These are phyloP conservation scores for Sphaerobolus stellatus DNA, from an alignment of 1,284 basidiomycete genomes.

Conservation along the genomic window DNA sequence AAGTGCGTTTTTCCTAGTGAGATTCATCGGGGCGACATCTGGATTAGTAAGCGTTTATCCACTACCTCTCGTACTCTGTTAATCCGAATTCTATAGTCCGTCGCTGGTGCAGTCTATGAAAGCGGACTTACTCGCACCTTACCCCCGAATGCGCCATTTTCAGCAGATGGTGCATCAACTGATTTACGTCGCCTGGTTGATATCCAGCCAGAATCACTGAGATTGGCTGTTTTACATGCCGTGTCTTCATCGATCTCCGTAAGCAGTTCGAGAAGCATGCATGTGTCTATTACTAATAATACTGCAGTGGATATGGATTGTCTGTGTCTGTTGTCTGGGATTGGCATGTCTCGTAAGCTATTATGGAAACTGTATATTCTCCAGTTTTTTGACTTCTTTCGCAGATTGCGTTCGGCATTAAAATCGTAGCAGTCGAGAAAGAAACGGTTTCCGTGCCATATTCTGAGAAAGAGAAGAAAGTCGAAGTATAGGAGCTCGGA, in stretches of 20 bases:
- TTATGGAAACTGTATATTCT: not conserved
- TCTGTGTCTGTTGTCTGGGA: slow-evolving; percentile 58
- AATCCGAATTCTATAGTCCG: slow-evolving; percentile 45
- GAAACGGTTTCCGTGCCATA: too few relatives aligned
- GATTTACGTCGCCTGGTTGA: slow-evolving; percentile 51
- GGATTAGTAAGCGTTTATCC: slow-evolving; percentile 57
- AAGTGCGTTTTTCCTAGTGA: slow-evolving; percentile 78
- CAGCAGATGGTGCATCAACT: slow-evolving; percentile 44
- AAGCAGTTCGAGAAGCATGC: slow-evolving; percentile 15
- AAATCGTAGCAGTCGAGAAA: slow-evolving; percentile 5
- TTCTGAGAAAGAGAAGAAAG: too few relatives aligned
- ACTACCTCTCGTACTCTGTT: slow-evolving; percentile 15
- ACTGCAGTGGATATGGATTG: slow-evolving; percentile 57
- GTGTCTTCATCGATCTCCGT: slow-evolving; percentile 58
- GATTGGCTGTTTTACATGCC: slow-evolving; percentile 41
- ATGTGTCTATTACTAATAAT: slow-evolving; percentile 17
- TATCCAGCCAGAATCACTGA: slow-evolving; percentile 41
- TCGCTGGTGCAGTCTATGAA: slow-evolving; percentile 73
- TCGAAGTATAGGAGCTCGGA: too few relatives aligned
- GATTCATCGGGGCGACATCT: slow-evolving; percentile 78
- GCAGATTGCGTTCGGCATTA: slow-evolving; percentile 5
- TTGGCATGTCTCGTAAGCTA: slow-evolving; percentile 49
- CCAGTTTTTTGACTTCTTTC: not conserved
- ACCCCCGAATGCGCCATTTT: slow-evolving; percentile 46
- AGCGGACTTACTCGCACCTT: slow-evolving; percentile 48